A percentile compares a stretch with the other conserved stretches of the same genome.
These are phyloP conservation scores for Leishmania tropica DNA, from an alignment of 208 protist species.

Conservation along the genomic window DNA sequence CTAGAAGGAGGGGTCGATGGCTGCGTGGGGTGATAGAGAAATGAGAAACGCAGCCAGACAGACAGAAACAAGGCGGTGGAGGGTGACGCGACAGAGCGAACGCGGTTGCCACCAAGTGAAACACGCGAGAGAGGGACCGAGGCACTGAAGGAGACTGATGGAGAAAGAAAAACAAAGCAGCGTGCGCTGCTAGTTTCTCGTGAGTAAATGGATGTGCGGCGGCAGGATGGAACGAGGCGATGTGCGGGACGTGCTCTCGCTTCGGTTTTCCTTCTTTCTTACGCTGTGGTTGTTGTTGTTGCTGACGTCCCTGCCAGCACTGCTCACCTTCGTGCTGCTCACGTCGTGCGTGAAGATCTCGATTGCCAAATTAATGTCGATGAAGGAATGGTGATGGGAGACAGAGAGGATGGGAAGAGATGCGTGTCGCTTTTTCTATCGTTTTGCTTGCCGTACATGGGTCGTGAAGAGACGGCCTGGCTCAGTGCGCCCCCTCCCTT, in stretches of 20 bases:
- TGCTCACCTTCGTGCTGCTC: not conserved
- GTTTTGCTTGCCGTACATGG: not conserved
- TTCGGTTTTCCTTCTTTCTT: not conserved
- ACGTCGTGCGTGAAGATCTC: not conserved
- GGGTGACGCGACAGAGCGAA: not conserved
- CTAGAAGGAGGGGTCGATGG: not conserved
- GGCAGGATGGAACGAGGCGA: not conserved
- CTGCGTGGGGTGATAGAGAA: not conserved
- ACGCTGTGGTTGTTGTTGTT: not conserved
- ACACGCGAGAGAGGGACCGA: not conserved
- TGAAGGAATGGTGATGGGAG: not conserved
- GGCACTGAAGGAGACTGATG: not conserved
- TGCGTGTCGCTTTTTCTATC: too few species aligned
- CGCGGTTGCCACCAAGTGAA: not conserved
- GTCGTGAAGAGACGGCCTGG: not conserved
- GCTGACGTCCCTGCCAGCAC: not conserved
- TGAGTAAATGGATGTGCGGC: not conserved
- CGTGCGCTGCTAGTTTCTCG: not conserved
- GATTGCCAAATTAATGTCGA: not conserved
- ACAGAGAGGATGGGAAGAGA: not conserved
- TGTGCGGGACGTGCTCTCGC: not conserved
- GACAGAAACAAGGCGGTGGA: not conserved
- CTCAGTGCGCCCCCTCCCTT: not conserved
- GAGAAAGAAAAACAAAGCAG: not conserved
- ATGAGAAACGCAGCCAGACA: conserved; percentile 1